Evolutionary conservation across 805 yeast genomes (phyloP).

Genomic region (Ogataea methanolica): DNA sequence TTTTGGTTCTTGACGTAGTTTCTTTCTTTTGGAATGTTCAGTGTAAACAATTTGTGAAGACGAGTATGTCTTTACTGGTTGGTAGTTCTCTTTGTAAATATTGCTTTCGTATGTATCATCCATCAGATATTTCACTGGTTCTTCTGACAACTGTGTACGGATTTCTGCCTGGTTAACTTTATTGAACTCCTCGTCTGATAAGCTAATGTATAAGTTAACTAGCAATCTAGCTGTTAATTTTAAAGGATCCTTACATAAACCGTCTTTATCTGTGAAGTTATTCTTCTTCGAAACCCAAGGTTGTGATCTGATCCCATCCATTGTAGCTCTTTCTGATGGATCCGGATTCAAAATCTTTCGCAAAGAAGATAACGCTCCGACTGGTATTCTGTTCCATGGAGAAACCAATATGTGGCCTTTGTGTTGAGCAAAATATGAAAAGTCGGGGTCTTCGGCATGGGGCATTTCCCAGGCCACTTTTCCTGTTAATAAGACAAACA

Average conservation of each 20-base stretch:
- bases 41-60: constrained; percentile 40
- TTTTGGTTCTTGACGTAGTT: constrained; percentile 22
- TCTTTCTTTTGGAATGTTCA: constrained; percentile 31
- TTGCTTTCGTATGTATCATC: constrained; percentile 31
- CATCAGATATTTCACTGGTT: constrained; percentile 39
- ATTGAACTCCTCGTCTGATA: constrained; percentile 44
- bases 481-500: constrained; percentile 60
- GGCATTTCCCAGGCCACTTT: constrained; percentile 75
- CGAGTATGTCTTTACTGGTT: constrained; percentile 22
- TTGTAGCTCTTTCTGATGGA: constrained; percentile 38
- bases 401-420: constrained; percentile 42
- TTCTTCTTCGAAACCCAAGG: constrained; percentile 51
- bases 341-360: constrained; percentile 48
- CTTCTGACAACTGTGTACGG: constrained; percentile 14
- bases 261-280: constrained; percentile 38
- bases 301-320: constrained; percentile 41
- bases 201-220: constrained; percentile 46
- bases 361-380: constrained; percentile 45
- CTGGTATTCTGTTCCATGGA: constrained; percentile 54
- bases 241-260: constrained; percentile 50
- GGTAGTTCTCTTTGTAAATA: constrained; percentile 23
- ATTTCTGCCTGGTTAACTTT: constrained; percentile 26
- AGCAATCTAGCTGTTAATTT: constrained; percentile 47
- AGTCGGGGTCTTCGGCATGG: constrained; percentile 43
- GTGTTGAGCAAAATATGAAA: constrained; percentile 27